Evolutionary conservation across 2,329 filamentous ascomycete species (phyloP).

Genomic region (Nothomitra cinnamomea): DNA sequence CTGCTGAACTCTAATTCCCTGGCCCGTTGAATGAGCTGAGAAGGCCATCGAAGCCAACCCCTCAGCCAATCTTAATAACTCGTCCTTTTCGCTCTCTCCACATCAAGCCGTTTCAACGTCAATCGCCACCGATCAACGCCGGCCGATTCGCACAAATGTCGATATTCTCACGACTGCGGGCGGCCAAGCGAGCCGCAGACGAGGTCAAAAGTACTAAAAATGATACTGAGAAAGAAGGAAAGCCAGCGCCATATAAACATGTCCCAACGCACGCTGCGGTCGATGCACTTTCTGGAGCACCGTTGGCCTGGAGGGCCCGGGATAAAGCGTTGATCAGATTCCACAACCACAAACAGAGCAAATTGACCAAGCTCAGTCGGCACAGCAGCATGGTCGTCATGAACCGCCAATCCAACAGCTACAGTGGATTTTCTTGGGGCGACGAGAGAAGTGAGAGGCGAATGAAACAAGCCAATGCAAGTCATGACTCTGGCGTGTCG

Average conservation of each 20-base stretch:
- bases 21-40: too few species aligned
- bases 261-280: constrained; percentile 43
- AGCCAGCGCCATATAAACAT: constrained; percentile 35
- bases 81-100: constrained; percentile 4
- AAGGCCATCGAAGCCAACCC: too few species aligned
- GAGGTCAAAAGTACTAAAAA: constrained; percentile 31
- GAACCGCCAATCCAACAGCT: constrained; percentile 25
- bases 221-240: constrained; percentile 16
- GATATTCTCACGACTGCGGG: constrained; percentile 37
- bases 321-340: constrained; percentile 17
- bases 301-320: constrained; percentile 31
- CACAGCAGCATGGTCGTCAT: neutral
- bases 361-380: constrained; percentile 1
- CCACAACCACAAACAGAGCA: constrained; percentile 12
- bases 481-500: neutral
- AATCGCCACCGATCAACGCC: neutral
- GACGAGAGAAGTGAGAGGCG: neutral
- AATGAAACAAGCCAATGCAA: neutral
- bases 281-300: constrained; percentile 39
- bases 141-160: constrained; percentile 28
- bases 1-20: too few species aligned
- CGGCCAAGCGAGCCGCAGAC: constrained; percentile 37
- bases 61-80: too few species aligned
- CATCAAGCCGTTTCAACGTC: neutral
- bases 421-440: constrained; percentile 2